phyloP scores from a whole-genome alignment of 1,284 basidiomycete genomes.

The Cystobasidium slooffiae region DNA sequence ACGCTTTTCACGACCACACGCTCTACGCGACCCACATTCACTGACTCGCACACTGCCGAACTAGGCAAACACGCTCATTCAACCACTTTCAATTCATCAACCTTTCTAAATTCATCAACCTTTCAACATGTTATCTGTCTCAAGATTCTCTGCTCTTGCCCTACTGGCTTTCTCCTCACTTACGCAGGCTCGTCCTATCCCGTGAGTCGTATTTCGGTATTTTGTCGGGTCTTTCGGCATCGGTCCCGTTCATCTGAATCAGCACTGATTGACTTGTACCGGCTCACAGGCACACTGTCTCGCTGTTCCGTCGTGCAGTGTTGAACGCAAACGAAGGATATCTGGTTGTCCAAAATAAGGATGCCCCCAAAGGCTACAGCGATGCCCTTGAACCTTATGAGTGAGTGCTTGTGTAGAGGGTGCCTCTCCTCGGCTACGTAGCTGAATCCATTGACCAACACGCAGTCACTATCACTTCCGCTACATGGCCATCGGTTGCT shows the following conservation, averaged over 20 bases:
- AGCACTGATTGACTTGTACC: background rate
- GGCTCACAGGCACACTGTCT: conserved; percentile 22
- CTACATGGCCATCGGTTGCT: conserved; percentile 43
- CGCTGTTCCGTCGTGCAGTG: conserved; percentile 40
- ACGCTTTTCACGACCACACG: conserved; percentile 17
- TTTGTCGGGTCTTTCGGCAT: too few relatives aligned
- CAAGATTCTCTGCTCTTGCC: conserved; percentile 23
- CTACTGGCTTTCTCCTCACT: conserved; percentile 28
- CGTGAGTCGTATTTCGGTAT: conserved; percentile 15
- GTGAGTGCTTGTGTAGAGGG: conserved; percentile 1
- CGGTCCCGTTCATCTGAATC: too few relatives aligned
- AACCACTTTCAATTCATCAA: background rate
- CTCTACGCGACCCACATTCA: conserved; percentile 35
- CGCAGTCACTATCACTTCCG: conserved; percentile 40
- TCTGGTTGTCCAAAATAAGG: conserved; percentile 25
- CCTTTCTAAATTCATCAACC: background rate
- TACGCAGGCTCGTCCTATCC: conserved; percentile 36
- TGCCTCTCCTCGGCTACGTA: too few relatives aligned
- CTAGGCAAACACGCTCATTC: conserved; percentile 31
- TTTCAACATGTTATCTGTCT: conserved; percentile 26
- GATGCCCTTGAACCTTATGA: conserved; percentile 36
- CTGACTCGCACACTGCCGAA: conserved; percentile 24
- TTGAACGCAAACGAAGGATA: conserved; percentile 24
- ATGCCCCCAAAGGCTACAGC: conserved; percentile 27
- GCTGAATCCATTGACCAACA: background rate